A percentile compares a stretch with the other conserved stretches of the same genome.
phyloP scores from a whole-genome alignment of 1,284 basidiomycete genomes.

The Cryptococcus neoformans region DNA sequence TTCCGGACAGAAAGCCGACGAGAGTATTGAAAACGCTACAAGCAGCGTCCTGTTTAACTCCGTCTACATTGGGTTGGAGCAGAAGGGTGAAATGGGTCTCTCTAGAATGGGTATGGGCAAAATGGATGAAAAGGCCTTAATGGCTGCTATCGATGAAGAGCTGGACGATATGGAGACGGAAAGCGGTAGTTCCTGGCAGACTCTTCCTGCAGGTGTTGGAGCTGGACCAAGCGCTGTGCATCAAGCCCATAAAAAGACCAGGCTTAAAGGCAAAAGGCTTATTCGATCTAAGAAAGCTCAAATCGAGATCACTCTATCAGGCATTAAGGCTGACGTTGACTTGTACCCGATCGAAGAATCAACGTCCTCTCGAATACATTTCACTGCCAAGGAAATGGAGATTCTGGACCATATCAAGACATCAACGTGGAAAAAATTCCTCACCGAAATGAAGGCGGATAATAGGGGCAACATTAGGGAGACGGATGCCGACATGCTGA shows the following conservation, averaged over 20 bases:
- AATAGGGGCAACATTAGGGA: slow-evolving; percentile 80
- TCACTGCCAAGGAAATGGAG: slow-evolving; percentile 68
- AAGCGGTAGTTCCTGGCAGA: slow-evolving; percentile 82
- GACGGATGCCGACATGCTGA: slow-evolving; percentile 90
- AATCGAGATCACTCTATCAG: slow-evolving; percentile 78
- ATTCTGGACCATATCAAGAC: slow-evolving; percentile 98
- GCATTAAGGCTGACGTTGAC: slow-evolving; percentile 65
- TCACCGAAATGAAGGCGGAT: slow-evolving; percentile 78
- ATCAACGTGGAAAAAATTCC: slow-evolving; percentile 96
- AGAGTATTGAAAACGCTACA: slow-evolving; percentile 69
- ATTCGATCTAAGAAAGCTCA: slow-evolving; percentile 73
- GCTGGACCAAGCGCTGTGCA: slow-evolving; percentile 45
- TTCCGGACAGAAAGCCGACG: slow-evolving; percentile 81
- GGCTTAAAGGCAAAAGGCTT: slow-evolving; percentile 50
- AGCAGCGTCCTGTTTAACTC: slow-evolving; percentile 77
- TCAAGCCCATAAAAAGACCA: slow-evolving; percentile 36
- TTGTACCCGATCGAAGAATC: slow-evolving; percentile 57
- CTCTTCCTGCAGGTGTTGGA: slow-evolving; percentile 52
- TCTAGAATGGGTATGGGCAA: slow-evolving; percentile 50
- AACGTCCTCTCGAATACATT: slow-evolving; percentile 63
- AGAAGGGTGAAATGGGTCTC: slow-evolving; percentile 54
- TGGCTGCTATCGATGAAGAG: slow-evolving; percentile 89
- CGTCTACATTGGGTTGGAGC: slow-evolving; percentile 74
- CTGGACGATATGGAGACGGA: slow-evolving; percentile 63
- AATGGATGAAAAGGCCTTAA: slow-evolving; percentile 68